Conservation (phyloP, 2,329 filamentous ascomycete genomes). For the Pseudopithomyces maydicus region DNA sequence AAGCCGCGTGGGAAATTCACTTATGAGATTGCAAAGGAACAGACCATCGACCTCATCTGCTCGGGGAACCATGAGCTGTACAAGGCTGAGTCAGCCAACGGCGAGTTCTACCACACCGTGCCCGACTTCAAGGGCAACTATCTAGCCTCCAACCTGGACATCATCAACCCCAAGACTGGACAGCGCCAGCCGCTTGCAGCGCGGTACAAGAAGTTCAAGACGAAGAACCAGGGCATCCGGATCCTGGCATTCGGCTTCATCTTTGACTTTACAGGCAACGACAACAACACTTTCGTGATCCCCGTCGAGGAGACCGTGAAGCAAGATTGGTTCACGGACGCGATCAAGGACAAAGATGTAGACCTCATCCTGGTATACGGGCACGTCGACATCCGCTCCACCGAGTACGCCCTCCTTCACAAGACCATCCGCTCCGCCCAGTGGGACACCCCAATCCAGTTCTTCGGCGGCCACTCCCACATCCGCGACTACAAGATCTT, state of each 20-base stretch:
- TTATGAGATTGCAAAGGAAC: constrained; percentile 83
- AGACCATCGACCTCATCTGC: constrained; percentile 81
- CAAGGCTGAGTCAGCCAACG: constrained; percentile 74
- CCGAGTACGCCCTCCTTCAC: constrained; percentile 79
- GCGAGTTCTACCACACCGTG: constrained; percentile 79
- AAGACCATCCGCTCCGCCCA: constrained; percentile 76
- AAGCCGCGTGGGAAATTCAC: constrained; percentile 86
- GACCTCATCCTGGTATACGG: constrained; percentile 88
- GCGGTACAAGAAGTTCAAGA: constrained; percentile 87
- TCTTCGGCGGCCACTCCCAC: constrained; percentile 90
- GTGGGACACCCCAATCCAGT: constrained; percentile 83
- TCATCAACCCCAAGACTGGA: constrained; percentile 73
- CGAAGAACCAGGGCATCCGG: constrained; percentile 82
- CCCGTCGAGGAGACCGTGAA: constrained; percentile 79
- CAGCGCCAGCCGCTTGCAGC: constrained; percentile 76
- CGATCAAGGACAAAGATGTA: constrained; percentile 76
- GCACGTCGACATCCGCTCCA: constrained; percentile 81
- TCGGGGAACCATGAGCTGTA: constrained; percentile 97
- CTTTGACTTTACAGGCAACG: constrained; percentile 90
- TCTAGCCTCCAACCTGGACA: constrained; percentile 91
- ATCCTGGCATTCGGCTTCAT: constrained; percentile 92
- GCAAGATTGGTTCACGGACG: constrained; percentile 86
- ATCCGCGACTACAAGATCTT: constrained; percentile 83
- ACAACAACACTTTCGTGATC: constrained; percentile 87
- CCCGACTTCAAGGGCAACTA: constrained; percentile 82